Percentiles rank a stretch among this genome's conserved stretches.
Evolutionary conservation across 2,329 filamentous ascomycete species (phyloP).

Genomic region (Diatrype stigma): DNA sequence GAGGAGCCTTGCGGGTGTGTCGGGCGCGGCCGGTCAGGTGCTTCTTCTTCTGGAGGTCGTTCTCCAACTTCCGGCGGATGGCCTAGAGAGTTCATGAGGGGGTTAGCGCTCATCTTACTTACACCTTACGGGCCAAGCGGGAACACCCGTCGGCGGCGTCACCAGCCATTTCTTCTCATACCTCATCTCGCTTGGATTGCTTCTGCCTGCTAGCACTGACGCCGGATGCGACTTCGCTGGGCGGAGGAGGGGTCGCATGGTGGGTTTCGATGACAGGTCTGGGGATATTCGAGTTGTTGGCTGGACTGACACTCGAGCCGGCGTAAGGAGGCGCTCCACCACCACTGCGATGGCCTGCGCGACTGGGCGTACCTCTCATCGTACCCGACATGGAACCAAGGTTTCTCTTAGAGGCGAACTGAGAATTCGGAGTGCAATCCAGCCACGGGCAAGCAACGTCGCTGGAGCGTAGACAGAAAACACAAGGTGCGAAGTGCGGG

Average conservation of each 20-base stretch:
- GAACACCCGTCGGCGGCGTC: no score
- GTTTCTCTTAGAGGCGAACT: no score
- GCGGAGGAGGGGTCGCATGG: constrained; percentile 32
- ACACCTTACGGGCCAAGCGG: no score
- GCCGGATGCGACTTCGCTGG: constrained; percentile 58
- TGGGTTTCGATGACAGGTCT: constrained; percentile 64
- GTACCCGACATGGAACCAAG: constrained; percentile 39
- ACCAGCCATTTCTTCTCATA: constrained; percentile 42
- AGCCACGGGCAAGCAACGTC: no score
- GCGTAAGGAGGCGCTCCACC: constrained; percentile 39
- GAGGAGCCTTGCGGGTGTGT: constrained; percentile 87
- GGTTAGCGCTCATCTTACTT: no score
- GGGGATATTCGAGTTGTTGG: constrained; percentile 62
- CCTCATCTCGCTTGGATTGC: constrained; percentile 97
- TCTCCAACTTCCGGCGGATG: constrained; percentile 95
- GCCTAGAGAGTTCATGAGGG: constrained; percentile 57
- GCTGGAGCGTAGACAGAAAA: no score
- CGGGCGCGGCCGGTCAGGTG: constrained; percentile 72
- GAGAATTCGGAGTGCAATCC: no score
- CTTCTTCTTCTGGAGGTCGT: constrained; percentile 96
- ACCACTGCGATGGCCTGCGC: constrained; percentile 51
- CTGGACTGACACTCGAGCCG: constrained; percentile 57
- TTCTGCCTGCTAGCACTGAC: constrained; percentile 94
- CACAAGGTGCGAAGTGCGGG: no score
- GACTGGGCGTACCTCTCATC: constrained; percentile 66